phyloP scores from a whole-genome alignment of 768 basidiomycete genomes.

The Megacollybia marginata region DNA sequence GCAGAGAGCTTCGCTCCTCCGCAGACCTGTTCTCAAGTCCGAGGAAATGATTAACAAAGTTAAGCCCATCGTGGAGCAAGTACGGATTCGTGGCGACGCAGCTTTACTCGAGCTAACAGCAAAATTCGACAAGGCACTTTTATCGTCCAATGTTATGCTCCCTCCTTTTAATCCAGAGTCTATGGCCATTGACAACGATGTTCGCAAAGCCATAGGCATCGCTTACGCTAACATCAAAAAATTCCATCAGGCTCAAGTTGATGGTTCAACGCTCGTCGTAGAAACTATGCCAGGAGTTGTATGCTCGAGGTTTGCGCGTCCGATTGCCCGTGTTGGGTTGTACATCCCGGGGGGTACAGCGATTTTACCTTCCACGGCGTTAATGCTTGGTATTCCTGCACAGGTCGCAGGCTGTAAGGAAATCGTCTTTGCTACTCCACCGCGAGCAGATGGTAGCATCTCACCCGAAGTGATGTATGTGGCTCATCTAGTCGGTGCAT shows the following conservation, averaged over 20 bases:
- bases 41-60: constrained; percentile 90
- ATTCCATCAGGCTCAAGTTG: constrained; percentile 88
- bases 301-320: constrained; percentile 89
- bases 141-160: constrained; percentile 61
- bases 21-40: constrained; percentile 83
- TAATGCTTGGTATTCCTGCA: constrained; percentile 97
- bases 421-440: constrained; percentile 95
- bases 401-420: constrained; percentile 93
- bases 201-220: constrained; percentile 77
- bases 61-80: constrained; percentile 86
- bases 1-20: constrained; percentile 65
- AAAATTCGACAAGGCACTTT: constrained; percentile 83
- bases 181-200: constrained; percentile 51
- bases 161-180: constrained; percentile 71
- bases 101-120: constrained; percentile 86
- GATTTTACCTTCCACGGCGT: constrained; percentile 89
- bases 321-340: constrained; percentile 92
- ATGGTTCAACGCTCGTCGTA: constrained; percentile 62
- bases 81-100: constrained; percentile 75
- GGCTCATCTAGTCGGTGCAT: constrained; percentile 84
- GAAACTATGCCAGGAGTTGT: constrained; percentile 98
- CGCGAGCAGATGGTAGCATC: constrained; percentile 84
- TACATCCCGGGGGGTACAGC: constrained; percentile 99
- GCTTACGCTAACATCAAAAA: constrained; percentile 89
- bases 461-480: constrained; percentile 98